Evolutionary conservation across 805 yeast species (phyloP).

Genomic region (Cephaloascus albidus): DNA sequence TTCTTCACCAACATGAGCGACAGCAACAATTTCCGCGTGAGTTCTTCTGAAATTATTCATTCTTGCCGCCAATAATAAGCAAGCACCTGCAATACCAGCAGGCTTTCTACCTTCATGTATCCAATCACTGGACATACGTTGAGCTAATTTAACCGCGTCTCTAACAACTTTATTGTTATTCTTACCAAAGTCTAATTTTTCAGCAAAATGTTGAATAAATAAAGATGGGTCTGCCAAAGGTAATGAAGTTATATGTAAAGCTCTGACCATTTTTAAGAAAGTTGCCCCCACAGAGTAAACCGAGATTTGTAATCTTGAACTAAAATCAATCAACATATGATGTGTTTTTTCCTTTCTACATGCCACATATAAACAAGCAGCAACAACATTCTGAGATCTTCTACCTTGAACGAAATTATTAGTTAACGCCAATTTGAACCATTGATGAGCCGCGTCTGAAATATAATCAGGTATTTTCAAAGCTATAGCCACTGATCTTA

Average conservation of each 20-base stretch:
- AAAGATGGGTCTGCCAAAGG: conserved; percentile 93
- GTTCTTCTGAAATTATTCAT: conserved; percentile 93
- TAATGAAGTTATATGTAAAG: conserved; percentile 61
- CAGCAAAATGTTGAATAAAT: conserved; percentile 90
- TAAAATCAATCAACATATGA: conserved; percentile 93
- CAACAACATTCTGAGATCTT: conserved; percentile 87
- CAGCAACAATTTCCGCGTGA: conserved; percentile 88
- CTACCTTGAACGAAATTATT: conserved; percentile 96
- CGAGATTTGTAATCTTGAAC: conserved; percentile 80
- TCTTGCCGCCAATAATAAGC: conserved; percentile 85
- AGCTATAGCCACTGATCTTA: conserved; percentile 72
- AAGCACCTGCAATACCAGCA: conserved; percentile 98
- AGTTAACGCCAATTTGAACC: conserved; percentile 82
- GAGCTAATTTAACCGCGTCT: conserved; percentile 83
- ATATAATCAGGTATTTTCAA: conserved; percentile 76
- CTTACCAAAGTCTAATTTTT: conserved; percentile 72
- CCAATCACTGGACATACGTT: conserved; percentile 92
- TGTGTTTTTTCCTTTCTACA: conserved; percentile 88
- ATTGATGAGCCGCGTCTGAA: conserved; percentile 77
- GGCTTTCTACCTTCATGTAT: conserved; percentile 95
- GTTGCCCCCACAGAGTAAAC: conserved; percentile 96
- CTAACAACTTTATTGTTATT: conserved; percentile 64
- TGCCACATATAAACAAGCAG: conserved; percentile 90
- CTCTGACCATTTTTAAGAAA: conserved; percentile 84
- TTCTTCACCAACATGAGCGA: conserved; percentile 90